Evolutionary conservation across 2,329 filamentous ascomycete genomes (phyloP).

Genomic region (Aspergillus bombycis): DNA sequence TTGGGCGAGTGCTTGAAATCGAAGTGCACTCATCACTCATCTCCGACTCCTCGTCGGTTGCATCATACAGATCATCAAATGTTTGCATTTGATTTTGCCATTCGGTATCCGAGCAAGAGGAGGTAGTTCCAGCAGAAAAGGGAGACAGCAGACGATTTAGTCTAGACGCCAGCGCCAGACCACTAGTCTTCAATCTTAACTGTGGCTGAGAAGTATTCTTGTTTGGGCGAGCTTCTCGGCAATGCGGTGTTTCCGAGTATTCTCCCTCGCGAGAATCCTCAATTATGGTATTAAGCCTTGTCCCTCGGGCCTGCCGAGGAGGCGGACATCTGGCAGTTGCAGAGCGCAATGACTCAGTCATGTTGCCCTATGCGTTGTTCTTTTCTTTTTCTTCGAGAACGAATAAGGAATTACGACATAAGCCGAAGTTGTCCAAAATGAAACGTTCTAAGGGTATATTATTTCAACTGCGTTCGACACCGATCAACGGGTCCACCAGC

Average conservation of each 20-base stretch:
- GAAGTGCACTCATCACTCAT: slow-evolving; percentile 51
- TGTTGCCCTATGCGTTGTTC: slow-evolving; percentile 36
- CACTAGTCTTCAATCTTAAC: slow-evolving; percentile 40
- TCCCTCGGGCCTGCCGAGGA: slow-evolving; percentile 60
- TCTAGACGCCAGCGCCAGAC: slow-evolving; percentile 29
- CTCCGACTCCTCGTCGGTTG: slow-evolving; percentile 76
- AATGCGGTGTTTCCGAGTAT: slow-evolving; percentile 22
- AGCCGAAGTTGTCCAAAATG: slow-evolving; percentile 12
- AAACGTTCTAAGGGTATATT: slow-evolving; percentile 33
- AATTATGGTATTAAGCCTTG: slow-evolving; percentile 66
- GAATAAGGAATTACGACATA: slow-evolving; percentile 3
- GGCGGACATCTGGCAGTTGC: slow-evolving; percentile 56
- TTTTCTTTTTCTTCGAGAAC: background rate
- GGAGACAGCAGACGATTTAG: slow-evolving; percentile 36
- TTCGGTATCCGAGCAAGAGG: slow-evolving; percentile 58
- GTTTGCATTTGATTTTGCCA: slow-evolving; percentile 68
- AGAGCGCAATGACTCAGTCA: slow-evolving; percentile 53
- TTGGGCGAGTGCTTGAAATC: slow-evolving; percentile 54
- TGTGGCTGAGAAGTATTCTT: slow-evolving; percentile 24
- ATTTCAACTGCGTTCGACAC: slow-evolving; percentile 29
- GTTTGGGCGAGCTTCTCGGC: slow-evolving; percentile 1
- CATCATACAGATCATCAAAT: slow-evolving; percentile 86
- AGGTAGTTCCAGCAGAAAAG: slow-evolving; percentile 35
- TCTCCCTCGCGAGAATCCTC: slow-evolving; percentile 53
- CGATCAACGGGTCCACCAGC: slow-evolving; percentile 36